Evolutionary conservation across 1,284 basidiomycete species (phyloP), one percentile per base, ranked within the genome.

Genomic region (Violaceomyces palustris): DNA sequence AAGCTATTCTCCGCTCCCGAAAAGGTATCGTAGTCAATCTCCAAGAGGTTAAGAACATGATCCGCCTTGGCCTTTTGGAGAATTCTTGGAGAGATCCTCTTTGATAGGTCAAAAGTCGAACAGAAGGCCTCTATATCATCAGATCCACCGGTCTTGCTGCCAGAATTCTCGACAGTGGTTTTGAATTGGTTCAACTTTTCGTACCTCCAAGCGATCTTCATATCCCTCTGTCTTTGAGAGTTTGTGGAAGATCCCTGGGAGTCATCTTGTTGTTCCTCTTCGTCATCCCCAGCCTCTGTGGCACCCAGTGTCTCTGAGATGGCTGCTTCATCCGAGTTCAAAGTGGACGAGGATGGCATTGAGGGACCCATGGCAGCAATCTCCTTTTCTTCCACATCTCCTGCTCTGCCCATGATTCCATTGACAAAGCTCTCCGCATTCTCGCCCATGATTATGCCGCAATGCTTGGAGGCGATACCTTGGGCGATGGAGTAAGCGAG

Each of bases 401-500:
- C 59, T 4, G 58, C 59, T 19, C 50, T 45, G 2, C 61, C 63
- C 66, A 68, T 68, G 24, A 76, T 37, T 10, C 55, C 50, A 1
- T 58, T 32, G 9, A 64, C 47, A 34, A 75, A 40, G 9, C 77
- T 76, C 26, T 77, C 71, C 3, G 80, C 78, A 45, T 81, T 77
- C 27, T 73, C 73, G 8, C 63, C 64, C 21, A 90, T 74, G 22
- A 96, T 75, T 41, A 83, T 78, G 11, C 86, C 76, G 21, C 77
- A 75, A 51, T 96, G 89, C 0, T 80, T 81, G 41, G 77, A 79
- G 14, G 82, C 81, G 5, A 97, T 76, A 0, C 89, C 92, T 73
- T 96, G 89, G 6, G 88, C 82, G 42, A 90, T 76, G 63, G 84
- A 92, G 74, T 96, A 94, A 55, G 88, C 85, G 63, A 88, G 82